Evolutionary conservation across 306 rosid species (phyloP).

Genomic region (Leucaena leucocephala): DNA sequence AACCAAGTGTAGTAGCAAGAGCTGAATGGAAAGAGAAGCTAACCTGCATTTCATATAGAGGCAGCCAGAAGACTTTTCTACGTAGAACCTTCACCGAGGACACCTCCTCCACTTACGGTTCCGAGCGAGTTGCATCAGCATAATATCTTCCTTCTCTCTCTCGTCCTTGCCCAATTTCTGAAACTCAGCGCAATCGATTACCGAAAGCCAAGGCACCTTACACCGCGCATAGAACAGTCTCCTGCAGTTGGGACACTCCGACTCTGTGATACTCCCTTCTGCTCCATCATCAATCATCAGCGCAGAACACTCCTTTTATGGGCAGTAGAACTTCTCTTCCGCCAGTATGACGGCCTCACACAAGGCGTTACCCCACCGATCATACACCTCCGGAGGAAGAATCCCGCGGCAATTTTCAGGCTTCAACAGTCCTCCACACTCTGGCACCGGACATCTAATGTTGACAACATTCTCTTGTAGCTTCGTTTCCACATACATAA

Average conservation of each 20-base stretch:
- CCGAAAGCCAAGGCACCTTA: conserved; percentile 54
- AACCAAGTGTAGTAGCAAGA: not conserved
- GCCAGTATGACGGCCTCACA: conserved; percentile 42
- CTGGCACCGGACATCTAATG: conserved; percentile 42
- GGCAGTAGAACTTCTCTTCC: conserved; percentile 45
- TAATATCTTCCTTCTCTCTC: conserved; percentile 42
- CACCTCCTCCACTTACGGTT: conserved; percentile 47
- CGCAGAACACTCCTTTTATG: conserved; percentile 47
- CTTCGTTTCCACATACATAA: conserved; percentile 36
- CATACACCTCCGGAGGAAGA: conserved; percentile 28
- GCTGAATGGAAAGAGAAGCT: not conserved
- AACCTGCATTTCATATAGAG: conserved; percentile 56
- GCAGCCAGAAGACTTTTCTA: conserved; percentile 45
- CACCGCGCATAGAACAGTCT: conserved; percentile 50
- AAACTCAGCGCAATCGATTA: conserved; percentile 36
- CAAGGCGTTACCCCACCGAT: conserved; percentile 51
- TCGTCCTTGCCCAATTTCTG: conserved; percentile 45
- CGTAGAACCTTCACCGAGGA: conserved; percentile 41
- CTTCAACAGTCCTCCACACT: conserved; percentile 43
- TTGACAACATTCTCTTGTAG: conserved; percentile 35
- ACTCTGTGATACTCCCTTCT: not conserved
- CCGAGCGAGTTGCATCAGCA: conserved; percentile 46
- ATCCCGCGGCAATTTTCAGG: conserved; percentile 33
- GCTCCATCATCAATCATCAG: conserved; percentile 43
- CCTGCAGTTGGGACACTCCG: conserved; percentile 49